These are phyloP conservation scores for Mitragyna speciosa DNA, from an alignment of 257 asterid species.

Conservation along the genomic window DNA sequence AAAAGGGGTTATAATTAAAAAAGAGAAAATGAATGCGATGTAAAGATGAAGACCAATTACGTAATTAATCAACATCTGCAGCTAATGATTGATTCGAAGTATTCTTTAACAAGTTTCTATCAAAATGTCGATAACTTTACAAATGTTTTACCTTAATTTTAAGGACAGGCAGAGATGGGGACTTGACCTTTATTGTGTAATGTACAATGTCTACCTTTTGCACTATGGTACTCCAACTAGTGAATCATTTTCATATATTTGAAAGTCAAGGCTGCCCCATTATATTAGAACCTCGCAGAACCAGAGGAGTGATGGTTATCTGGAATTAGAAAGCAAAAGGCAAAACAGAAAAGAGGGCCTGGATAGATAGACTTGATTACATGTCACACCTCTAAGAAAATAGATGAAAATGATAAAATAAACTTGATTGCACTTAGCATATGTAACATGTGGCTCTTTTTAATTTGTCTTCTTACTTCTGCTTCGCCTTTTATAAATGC, in stretches of 20 bases:
- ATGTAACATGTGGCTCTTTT: background rate
- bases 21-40: background rate
- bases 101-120: background rate
- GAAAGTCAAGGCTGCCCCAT: background rate
- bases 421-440: background rate
- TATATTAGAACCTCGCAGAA: too few relatives aligned
- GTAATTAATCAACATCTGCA: background rate
- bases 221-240: background rate
- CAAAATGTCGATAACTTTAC: too few relatives aligned
- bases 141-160: background rate
- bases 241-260: too few relatives aligned
- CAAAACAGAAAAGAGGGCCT: too few relatives aligned
- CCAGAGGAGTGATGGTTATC: too few relatives aligned
- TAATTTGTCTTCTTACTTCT: background rate
- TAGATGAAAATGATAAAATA: background rate
- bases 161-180: background rate
- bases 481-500: background rate
- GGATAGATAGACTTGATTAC: background rate
- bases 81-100: too few relatives aligned
- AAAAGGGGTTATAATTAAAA: background rate
- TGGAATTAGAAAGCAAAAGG: too few relatives aligned
- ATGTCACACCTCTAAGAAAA: background rate
- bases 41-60: too few relatives aligned
- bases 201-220: too few relatives aligned
- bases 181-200: background rate